These are phyloP conservation scores for Volvox carteri DNA, from an alignment of 163 green algal genomes.

Conservation along the genomic window DNA sequence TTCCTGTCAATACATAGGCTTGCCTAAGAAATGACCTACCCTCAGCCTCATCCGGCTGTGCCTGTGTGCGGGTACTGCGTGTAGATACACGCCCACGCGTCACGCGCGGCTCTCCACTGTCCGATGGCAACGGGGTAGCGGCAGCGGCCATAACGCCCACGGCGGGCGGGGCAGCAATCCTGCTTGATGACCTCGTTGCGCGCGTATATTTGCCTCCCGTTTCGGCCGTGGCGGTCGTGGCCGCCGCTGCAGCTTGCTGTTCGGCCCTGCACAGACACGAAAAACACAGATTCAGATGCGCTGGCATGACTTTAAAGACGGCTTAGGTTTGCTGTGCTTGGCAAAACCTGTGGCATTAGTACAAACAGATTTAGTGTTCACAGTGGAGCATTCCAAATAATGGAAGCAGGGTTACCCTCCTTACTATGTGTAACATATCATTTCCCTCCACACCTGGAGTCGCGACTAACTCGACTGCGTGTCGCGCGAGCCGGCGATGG, in stretches of 20 bases:
- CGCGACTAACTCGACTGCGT: slow-evolving; percentile 28
- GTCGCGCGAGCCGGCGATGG: neutral
- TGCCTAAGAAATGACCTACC: too few relatives aligned
- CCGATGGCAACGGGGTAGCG: slow-evolving; percentile 14
- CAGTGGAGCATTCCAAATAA: too few relatives aligned
- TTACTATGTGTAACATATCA: too few relatives aligned
- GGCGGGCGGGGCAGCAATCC: neutral
- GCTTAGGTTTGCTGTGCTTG: too few relatives aligned
- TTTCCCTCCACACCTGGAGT: slow-evolving; percentile 43
- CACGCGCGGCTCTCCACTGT: slow-evolving; percentile 29
- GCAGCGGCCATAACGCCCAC: neutral
- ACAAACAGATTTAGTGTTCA: too few relatives aligned
- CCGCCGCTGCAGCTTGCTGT: neutral
- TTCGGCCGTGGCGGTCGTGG: slow-evolving; percentile 22
- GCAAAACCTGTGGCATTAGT: too few relatives aligned
- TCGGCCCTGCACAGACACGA: neutral
- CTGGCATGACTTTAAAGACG: too few relatives aligned
- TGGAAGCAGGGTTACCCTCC: too few relatives aligned
- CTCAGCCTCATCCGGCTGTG: neutral
- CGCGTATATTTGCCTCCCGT: neutral
- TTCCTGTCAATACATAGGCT: too few relatives aligned
- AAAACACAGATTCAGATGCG: too few relatives aligned
- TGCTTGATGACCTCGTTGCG: neutral
- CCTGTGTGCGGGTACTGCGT: neutral
- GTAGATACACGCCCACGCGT: slow-evolving; percentile 28